Evolutionary conservation across 2,329 filamentous ascomycete genomes (phyloP).

Genomic region (Drechslerella dactyloides): DNA sequence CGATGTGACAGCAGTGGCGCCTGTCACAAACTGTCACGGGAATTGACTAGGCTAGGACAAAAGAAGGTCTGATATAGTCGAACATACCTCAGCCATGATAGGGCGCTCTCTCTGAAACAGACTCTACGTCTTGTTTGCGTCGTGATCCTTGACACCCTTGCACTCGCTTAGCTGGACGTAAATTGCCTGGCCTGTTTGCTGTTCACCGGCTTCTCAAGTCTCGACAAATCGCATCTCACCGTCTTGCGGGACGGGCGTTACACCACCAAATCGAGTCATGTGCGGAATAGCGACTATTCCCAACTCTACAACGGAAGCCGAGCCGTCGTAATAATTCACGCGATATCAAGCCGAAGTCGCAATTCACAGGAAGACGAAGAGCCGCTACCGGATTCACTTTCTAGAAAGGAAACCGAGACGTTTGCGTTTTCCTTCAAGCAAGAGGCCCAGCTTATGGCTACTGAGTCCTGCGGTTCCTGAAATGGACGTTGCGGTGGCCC

Average conservation of each 20-base stretch:
- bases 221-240: background rate
- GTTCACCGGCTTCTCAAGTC: background rate
- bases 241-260: background rate
- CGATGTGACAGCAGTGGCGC: background rate
- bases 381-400: too few species aligned
- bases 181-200: slow-evolving; percentile 9
- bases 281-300: background rate
- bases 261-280: background rate
- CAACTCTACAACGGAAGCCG: background rate
- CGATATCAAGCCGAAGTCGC: background rate
- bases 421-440: too few species aligned
- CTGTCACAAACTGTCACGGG: background rate
- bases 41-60: background rate
- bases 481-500: too few species aligned
- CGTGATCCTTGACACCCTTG: background rate
- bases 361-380: too few species aligned
- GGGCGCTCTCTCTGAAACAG: slow-evolving; percentile 12
- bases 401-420: too few species aligned
- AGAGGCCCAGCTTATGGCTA: too few species aligned
- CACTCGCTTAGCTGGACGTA: slow-evolving; percentile 8
- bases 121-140: slow-evolving; percentile 6
- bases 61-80: too few species aligned
- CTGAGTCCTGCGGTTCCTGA: too few species aligned
- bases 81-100: too few species aligned
- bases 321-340: background rate